Conservation (phyloP, 805 yeast genomes). For the Ogataea zsoltii region DNA sequence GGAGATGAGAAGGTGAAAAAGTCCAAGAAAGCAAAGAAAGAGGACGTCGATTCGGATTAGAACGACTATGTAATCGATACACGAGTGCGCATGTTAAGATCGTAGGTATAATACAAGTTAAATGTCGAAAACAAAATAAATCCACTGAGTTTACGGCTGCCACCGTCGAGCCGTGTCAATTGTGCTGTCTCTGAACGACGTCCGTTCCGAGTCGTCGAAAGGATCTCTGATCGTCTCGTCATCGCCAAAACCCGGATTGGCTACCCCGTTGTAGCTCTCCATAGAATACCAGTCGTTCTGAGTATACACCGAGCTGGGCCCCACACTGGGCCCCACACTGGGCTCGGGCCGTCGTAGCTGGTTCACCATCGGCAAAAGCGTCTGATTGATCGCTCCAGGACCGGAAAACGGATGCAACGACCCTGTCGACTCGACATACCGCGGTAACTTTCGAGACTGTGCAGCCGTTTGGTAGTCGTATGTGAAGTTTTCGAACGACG, state of each 20-base stretch:
- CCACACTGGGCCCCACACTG: no score
- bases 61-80: constrained; percentile 1
- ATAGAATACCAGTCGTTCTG: neutral
- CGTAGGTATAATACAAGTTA: constrained; percentile 1
- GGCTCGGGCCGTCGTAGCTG: constrained; percentile 10
- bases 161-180: constrained; percentile 19
- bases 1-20: constrained; percentile 14
- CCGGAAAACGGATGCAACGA: constrained; percentile 18
- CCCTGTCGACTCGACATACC: neutral
- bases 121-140: neutral
- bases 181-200: constrained; percentile 17
- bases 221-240: constrained; percentile 2
- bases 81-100: constrained; percentile 9
- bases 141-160: constrained; percentile 8
- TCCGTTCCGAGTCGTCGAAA: constrained; percentile 5
- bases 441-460: neutral
- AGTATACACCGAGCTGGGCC: no score
- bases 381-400: constrained; percentile 22
- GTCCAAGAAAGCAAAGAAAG: constrained; percentile 18
- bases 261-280: neutral
- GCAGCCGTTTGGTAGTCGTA: constrained; percentile 1
- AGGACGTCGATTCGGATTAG: neutral
- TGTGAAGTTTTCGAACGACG: neutral
- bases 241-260: neutral
- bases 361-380: constrained; percentile 14